These are phyloP conservation scores for Ocimum tenuiflorum DNA, from an alignment of 257 asterid genomes.

Conservation along the genomic window DNA sequence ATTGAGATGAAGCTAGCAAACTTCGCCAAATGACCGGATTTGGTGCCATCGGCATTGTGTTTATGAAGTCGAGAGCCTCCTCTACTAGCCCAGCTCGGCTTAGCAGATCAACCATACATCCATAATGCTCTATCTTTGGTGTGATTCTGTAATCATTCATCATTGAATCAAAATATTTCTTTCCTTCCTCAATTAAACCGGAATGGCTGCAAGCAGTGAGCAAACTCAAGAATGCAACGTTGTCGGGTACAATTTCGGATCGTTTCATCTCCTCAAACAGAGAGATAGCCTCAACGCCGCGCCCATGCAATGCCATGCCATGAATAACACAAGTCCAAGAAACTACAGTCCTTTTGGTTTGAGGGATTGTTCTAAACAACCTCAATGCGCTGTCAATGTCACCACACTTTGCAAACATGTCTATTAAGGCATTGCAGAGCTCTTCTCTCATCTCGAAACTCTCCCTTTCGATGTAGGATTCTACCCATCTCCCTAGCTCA, in stretches of 20 bases:
- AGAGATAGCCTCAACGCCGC: conserved; percentile 49
- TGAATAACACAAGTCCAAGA: conserved; percentile 70
- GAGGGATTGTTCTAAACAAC: conserved; percentile 44
- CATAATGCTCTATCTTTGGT: conserved; percentile 76
- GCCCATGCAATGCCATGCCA: conserved; percentile 69
- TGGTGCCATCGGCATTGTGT: conserved; percentile 55
- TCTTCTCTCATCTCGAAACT: conserved; percentile 37
- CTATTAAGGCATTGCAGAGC: conserved; percentile 59
- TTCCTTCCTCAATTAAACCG: conserved; percentile 58
- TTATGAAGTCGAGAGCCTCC: conserved; percentile 54
- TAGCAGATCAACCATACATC: conserved; percentile 77
- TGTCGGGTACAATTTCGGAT: conserved; percentile 45
- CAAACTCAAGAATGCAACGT: conserved; percentile 57
- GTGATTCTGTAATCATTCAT: conserved; percentile 40
- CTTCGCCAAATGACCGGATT: conserved; percentile 65
- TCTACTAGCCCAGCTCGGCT: conserved; percentile 57
- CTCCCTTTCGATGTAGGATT: conserved; percentile 47
- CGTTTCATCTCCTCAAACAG: conserved; percentile 67
- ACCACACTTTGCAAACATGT: conserved; percentile 81
- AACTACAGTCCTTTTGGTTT: conserved; percentile 42
- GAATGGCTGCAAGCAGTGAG: conserved; percentile 87
- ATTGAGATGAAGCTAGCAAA: conserved; percentile 43
- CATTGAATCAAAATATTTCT: conserved; percentile 45
- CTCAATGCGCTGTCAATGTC: conserved; percentile 57
- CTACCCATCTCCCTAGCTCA: conserved; percentile 72